phyloP scores from a whole-genome alignment of 768 basidiomycete genomes.

The Lactarius indigo region DNA sequence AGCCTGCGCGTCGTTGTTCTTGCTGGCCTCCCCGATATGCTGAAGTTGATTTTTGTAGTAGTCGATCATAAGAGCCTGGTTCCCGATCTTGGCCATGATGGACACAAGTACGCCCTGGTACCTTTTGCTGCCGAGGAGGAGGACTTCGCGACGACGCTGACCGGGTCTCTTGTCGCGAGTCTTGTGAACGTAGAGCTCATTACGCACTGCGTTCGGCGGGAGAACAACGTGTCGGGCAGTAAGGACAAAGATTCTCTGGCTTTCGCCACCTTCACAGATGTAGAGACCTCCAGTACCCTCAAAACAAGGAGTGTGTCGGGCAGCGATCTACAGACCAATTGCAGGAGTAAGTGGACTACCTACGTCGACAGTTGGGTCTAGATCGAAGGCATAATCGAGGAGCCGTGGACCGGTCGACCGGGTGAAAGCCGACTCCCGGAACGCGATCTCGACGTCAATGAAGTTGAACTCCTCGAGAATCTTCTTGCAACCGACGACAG shows the following conservation, averaged over 20 bases:
- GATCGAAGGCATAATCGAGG: slow-evolving; percentile 27
- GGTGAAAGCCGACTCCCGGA: slow-evolving; percentile 31
- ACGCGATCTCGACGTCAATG: slow-evolving; percentile 35
- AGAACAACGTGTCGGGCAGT: slow-evolving; percentile 38
- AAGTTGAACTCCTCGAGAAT: slow-evolving; percentile 33
- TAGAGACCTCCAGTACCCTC: slow-evolving; percentile 40
- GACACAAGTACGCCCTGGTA: neutral
- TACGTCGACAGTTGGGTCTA: slow-evolving; percentile 15
- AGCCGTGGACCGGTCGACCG: slow-evolving; percentile 31
- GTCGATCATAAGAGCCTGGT: neutral
- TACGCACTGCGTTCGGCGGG: slow-evolving; percentile 29
- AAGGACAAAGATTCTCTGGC: slow-evolving; percentile 31
- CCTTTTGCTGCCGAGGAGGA: neutral
- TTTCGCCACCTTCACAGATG: slow-evolving; percentile 26
- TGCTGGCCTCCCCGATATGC: no score
- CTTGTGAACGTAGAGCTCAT: slow-evolving; percentile 4
- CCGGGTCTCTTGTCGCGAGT: neutral
- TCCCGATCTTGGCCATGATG: neutral
- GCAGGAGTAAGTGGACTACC: slow-evolving; percentile 36
- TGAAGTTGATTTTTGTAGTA: neutral
- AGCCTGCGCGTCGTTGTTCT: neutral
- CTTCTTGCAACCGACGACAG: slow-evolving; percentile 28
- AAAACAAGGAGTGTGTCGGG: slow-evolving; percentile 30
- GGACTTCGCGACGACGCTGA: neutral
- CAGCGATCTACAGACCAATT: slow-evolving; percentile 38